Base-by-base conservation (phyloP, 495 filamentous ascomycete genomes). In the Talaromyces wortmannii region DNA sequence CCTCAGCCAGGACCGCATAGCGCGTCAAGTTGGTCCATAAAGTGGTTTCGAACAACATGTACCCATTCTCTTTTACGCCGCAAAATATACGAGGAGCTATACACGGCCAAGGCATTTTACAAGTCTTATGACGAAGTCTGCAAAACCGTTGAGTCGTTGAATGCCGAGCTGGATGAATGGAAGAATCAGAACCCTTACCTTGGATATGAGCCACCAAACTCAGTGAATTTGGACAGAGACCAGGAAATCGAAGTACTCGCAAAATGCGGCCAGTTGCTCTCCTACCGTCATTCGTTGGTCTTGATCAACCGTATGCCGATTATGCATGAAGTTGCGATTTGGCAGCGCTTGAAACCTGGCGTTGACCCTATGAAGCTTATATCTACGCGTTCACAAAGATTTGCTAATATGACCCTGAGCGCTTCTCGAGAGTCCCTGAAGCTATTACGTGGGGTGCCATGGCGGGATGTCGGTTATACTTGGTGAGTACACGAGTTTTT, bases 301-400 rank as follows among this genome's bases (percentile, higher is more conserved):
- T 97, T 95, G 36, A 92, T 97, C 55, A 92, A 97, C 70, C 90
- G 94, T 29, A 92, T 97, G 84, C 94, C 90, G 2, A 80, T 95
- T 56, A 87, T 96, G 61, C 86, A 96, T 62, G 90, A 92, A 89
- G 83, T 58, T 50, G 58, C 3, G 52, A 61, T 15, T 10, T 58
- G 3, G 48, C 57, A 10, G 54, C 61, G 23, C 15, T 63, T 7
- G 48, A 49, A 56, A 44, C 57, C 13, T 45, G 84, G 88, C 17
- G 78, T 80, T 59, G 88, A 86, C 17, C 69, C 95, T 44, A 89
- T 92, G 52, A 88, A 87, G 5, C 76, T 91, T 52, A 85, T 95
- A 8, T 94, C 91, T 59, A 88, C 88, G 2, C 29, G 18, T 16
- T 55, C 52, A 23, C n/a, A 18, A 11, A 40, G 46, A 32, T 91